Conservation (phyloP, 2,329 filamentous ascomycete genomes). For the Xylariaceae sp. region DNA sequence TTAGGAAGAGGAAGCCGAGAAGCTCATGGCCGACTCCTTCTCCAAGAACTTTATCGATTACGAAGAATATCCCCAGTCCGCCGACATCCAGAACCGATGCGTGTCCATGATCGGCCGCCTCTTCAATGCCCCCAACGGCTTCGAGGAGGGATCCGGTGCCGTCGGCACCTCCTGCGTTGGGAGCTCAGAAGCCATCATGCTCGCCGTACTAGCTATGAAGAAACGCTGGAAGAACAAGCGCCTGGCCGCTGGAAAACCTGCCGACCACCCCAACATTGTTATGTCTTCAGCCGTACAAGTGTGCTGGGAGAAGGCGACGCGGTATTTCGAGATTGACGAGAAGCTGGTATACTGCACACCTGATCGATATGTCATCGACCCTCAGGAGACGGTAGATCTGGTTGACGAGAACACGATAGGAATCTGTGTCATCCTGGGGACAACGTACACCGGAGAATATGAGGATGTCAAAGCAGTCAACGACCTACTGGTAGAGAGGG, state of each 20-base stretch:
- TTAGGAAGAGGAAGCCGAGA: constrained; percentile 90
- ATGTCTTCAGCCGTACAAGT: constrained; percentile 97
- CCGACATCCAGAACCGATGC: constrained; percentile 89
- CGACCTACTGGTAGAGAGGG: constrained; percentile 75
- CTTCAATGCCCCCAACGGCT: constrained; percentile 73
- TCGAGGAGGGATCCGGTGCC: constrained; percentile 59
- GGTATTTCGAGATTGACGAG: constrained; percentile 93
- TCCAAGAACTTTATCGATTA: constrained; percentile 96
- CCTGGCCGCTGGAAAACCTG: constrained; percentile 79
- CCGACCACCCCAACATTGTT: constrained; percentile 82
- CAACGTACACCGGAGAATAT: constrained; percentile 94
- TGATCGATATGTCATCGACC: constrained; percentile 66
- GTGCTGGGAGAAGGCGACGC: constrained; percentile 91
- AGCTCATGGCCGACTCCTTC: constrained; percentile 91
- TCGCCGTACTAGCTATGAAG: constrained; percentile 89
- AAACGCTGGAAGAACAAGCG: constrained; percentile 89
- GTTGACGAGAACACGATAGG: constrained; percentile 79
- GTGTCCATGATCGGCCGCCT: constrained; percentile 88
- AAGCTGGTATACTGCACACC: constrained; percentile 70
- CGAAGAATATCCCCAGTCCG: constrained; percentile 79
- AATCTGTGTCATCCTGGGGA: constrained; percentile 88
- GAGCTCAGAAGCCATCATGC: constrained; percentile 86
- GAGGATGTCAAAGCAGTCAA: constrained; percentile 93
- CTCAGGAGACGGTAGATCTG: constrained; percentile 60
- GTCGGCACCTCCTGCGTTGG: constrained; percentile 89